Conservation (phyloP, 1,284 basidiomycete genomes). For the Tilletia caries region DNA sequence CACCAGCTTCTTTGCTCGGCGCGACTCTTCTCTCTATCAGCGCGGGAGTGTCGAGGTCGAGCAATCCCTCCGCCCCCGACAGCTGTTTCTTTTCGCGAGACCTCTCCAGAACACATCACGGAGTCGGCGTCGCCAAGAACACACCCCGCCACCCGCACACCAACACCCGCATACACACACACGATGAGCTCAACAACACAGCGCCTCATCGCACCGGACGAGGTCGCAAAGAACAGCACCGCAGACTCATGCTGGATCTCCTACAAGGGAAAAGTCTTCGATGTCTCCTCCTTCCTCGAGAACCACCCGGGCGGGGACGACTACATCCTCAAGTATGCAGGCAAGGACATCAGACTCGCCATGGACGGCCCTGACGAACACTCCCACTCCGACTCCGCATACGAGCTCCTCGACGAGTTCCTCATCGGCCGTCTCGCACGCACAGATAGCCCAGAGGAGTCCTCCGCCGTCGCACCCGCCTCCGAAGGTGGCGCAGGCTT, state of each 20-base stretch:
- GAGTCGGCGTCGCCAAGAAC: too few species aligned
- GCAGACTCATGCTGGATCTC: constrained; percentile 65
- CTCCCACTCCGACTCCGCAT: constrained; percentile 85
- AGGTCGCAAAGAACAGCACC: constrained; percentile 55
- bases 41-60: too few species aligned
- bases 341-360: constrained; percentile 72
- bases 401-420: constrained; percentile 82
- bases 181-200: background rate
- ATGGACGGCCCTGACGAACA: constrained; percentile 85
- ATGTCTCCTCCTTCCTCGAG: constrained; percentile 57
- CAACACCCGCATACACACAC: background rate
- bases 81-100: too few species aligned
- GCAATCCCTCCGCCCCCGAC: too few species aligned
- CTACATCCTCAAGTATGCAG: constrained; percentile 66
- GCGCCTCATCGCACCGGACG: constrained; percentile 30
- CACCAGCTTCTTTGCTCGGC: too few species aligned
- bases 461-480: constrained; percentile 16
- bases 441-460: constrained; percentile 26
- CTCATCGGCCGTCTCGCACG: constrained; percentile 40
- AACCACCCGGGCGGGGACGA: constrained; percentile 60
- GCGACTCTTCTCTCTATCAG: too few species aligned
- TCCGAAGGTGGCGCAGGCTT: constrained; percentile 33
- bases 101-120: too few species aligned
- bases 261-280: constrained; percentile 57
- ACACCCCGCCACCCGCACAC: too few species aligned